Evolutionary conservation across 768 basidiomycete genomes (phyloP).

Genomic region (Termitomyces sp.): DNA sequence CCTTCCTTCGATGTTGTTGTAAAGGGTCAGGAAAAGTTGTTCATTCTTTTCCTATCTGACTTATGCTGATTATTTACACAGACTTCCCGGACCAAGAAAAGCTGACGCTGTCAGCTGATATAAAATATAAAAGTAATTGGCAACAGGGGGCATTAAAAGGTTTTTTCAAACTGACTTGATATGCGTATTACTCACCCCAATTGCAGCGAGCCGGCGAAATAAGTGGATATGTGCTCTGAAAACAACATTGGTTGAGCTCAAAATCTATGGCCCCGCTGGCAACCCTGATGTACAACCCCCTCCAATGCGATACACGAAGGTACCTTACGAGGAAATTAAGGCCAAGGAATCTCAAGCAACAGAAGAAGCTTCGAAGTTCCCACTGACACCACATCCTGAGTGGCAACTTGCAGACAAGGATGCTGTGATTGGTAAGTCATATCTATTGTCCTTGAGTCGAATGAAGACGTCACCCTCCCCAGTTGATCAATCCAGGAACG

Average conservation of each 20-base stretch:
- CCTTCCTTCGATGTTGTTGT: constrained; percentile 71
- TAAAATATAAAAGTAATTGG: constrained; percentile 87
- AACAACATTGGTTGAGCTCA: constrained; percentile 55
- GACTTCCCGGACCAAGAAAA: constrained; percentile 81
- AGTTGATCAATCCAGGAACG: constrained; percentile 34
- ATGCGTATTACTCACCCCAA: constrained; percentile 2
- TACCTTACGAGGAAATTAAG: constrained; percentile 66
- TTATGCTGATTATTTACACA: constrained; percentile 13
- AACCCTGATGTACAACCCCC: constrained; percentile 49
- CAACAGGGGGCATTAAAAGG: constrained; percentile 74
- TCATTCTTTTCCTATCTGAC: neutral
- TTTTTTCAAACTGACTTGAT: constrained; percentile 17
- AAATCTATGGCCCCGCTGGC: constrained; percentile 65
- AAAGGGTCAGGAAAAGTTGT: constrained; percentile 36
- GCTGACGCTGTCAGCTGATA: constrained; percentile 71
- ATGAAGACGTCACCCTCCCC: neutral
- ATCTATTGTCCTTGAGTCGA: neutral
- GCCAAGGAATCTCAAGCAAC: constrained; percentile 31
- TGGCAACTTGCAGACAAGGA: constrained; percentile 51
- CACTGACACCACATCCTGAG: constrained; percentile 27
- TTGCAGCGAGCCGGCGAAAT: constrained; percentile 69
- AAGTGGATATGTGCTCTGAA: constrained; percentile 93
- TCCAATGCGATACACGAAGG: constrained; percentile 57
- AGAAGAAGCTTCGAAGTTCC: constrained; percentile 19
- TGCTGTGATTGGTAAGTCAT: constrained; percentile 39